phyloP scores from a whole-genome alignment of 495 filamentous ascomycete genomes.

The Aspergillus conjunctus region DNA sequence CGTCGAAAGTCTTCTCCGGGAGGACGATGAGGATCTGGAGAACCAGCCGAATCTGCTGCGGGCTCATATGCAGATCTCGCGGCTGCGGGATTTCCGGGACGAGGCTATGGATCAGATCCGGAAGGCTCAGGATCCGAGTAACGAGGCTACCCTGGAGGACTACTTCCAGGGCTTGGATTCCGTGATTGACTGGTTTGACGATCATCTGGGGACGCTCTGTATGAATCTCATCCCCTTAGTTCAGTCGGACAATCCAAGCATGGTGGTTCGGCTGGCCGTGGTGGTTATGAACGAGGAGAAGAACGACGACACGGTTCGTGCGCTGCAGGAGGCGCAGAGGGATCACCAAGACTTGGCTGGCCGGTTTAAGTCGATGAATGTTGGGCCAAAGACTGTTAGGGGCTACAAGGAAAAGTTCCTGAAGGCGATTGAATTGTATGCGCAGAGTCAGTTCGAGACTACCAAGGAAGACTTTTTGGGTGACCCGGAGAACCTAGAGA shows the following conservation, averaged over 20 bases:
- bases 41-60: constrained; percentile 89
- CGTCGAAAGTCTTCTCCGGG: constrained; percentile 71
- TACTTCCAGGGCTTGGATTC: constrained; percentile 88
- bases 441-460: constrained; percentile 72
- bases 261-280: constrained; percentile 88
- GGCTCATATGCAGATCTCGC: constrained; percentile 87
- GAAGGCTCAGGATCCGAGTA: constrained; percentile 68
- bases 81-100: constrained; percentile 89
- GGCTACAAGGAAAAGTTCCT: constrained; percentile 97
- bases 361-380: constrained; percentile 90
- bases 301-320: constrained; percentile 86
- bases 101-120: constrained; percentile 94
- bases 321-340: constrained; percentile 88
- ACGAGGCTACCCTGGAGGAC: constrained; percentile 78
- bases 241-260: constrained; percentile 76
- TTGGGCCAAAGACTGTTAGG: constrained; percentile 85
- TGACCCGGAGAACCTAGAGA: constrained; percentile 81
- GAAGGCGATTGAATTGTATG: constrained; percentile 71
- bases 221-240: constrained; percentile 88
- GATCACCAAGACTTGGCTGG: constrained; percentile 93
- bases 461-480: constrained; percentile 74
- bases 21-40: constrained; percentile 83
- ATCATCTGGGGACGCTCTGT: constrained; percentile 84
- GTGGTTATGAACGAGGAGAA: constrained; percentile 95
- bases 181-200: constrained; percentile 90